A percentile compares a stretch with the other conserved stretches of the same genome.
Conservation (phyloP, 2,329 filamentous ascomycete species). For the Sporothrix globosa region DNA sequence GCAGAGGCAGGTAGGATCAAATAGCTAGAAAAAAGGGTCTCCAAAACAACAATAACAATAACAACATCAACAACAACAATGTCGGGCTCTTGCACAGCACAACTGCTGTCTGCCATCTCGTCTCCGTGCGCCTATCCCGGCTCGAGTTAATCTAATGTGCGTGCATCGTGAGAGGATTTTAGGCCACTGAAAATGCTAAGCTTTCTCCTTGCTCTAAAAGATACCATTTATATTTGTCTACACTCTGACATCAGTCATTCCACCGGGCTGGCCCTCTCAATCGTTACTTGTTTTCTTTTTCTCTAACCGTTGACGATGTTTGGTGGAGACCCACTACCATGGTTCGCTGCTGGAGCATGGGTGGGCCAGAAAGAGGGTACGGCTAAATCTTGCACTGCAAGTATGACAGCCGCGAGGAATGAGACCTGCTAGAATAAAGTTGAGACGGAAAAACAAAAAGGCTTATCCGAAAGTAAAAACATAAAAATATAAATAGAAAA, state of each 20-base stretch:
- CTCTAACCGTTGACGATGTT: background rate
- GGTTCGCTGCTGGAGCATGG: background rate
- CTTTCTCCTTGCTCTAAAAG: background rate
- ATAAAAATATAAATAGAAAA: background rate
- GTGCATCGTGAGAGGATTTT: too few species aligned
- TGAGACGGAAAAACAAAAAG: constrained; percentile 8
- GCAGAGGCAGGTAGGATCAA: background rate
- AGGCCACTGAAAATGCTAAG: background rate
- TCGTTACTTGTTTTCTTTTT: constrained; percentile 14
- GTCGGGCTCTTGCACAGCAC: background rate
- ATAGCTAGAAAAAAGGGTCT: too few species aligned
- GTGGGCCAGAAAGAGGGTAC: background rate
- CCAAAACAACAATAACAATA: background rate
- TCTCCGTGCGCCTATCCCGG: background rate
- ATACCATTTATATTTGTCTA: too few species aligned
- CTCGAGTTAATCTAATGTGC: background rate
- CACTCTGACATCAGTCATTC: too few species aligned
- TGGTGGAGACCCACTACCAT: background rate
- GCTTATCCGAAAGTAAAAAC: too few species aligned
- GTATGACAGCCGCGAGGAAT: constrained; percentile 3
- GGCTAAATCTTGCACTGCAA: background rate
- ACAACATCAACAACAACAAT: background rate
- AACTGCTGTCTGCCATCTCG: background rate
- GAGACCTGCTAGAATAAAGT: constrained; percentile 16
- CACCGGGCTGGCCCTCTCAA: background rate